A percentile compares a stretch with the other conserved stretches of the same genome.
Conservation (phyloP, 805 yeast species). For the Metschnikowia similis region DNA sequence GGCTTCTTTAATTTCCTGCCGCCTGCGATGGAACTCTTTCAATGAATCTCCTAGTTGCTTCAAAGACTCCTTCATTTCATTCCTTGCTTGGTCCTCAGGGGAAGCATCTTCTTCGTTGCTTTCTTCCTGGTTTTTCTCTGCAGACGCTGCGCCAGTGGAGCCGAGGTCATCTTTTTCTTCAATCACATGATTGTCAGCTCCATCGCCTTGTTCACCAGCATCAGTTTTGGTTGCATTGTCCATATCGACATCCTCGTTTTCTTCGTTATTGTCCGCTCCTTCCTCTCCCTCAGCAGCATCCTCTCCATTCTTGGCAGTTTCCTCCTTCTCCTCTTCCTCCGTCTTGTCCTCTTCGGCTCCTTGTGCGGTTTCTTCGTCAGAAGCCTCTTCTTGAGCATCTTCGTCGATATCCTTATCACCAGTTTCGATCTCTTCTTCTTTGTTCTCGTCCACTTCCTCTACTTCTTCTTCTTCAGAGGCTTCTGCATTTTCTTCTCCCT, state of each 20-base stretch:
- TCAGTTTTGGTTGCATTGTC: slow-evolving; percentile 60
- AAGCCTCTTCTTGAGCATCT: slow-evolving; percentile 25
- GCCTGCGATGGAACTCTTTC: slow-evolving; percentile 87
- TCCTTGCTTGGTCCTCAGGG: slow-evolving; percentile 51
- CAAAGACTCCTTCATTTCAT: slow-evolving; percentile 69
- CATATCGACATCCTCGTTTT: slow-evolving; percentile 44
- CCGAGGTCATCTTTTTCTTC: slow-evolving; percentile 68
- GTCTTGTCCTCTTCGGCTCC: slow-evolving; percentile 35
- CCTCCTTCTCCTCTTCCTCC: slow-evolving; percentile 34
- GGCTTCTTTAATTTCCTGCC: slow-evolving; percentile 79
- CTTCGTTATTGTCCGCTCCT: slow-evolving; percentile 43
- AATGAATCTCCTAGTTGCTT: slow-evolving; percentile 88
- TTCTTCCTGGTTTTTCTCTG: slow-evolving; percentile 35
- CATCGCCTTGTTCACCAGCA: slow-evolving; percentile 58
- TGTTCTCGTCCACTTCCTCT: slow-evolving; percentile 22
- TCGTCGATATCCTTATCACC: slow-evolving; percentile 18
- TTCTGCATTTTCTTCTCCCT: slow-evolving; percentile 9
- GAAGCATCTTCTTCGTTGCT: slow-evolving; percentile 36
- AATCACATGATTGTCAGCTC: slow-evolving; percentile 51
- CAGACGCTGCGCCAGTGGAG: slow-evolving; percentile 52
- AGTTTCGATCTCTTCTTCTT: slow-evolving; percentile 21
- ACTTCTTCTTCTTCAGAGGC: slow-evolving; percentile 20
- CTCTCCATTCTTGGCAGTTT: slow-evolving; percentile 20
- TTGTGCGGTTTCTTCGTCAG: slow-evolving; percentile 28
- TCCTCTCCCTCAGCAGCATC: slow-evolving; percentile 52